Evolutionary conservation across 2,329 filamentous ascomycete genomes (phyloP).

Genomic region (Diaporthe destruens): DNA sequence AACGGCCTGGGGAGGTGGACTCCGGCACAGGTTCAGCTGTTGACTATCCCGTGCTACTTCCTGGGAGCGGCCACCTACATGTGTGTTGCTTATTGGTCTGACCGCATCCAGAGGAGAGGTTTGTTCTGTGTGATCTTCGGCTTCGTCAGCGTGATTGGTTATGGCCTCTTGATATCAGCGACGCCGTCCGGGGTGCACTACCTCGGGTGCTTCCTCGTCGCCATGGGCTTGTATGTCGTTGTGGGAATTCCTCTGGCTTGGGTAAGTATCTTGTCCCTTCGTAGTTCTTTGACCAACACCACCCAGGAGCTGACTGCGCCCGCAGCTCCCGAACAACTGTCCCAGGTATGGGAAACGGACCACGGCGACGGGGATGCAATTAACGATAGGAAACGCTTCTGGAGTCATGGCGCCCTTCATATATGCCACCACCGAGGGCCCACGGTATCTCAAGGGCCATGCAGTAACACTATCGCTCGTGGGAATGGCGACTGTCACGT

Average conservation of each 20-base stretch:
- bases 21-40: constrained; percentile 75
- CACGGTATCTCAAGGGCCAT: constrained; percentile 72
- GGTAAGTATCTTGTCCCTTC: constrained; percentile 49
- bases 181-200: constrained; percentile 74
- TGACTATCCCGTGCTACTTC: constrained; percentile 84
- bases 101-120: constrained; percentile 74
- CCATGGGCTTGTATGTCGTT: constrained; percentile 75
- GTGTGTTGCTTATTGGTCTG: constrained; percentile 73
- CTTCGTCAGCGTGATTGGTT: constrained; percentile 74
- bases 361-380: constrained; percentile 77
- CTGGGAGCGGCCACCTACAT: constrained; percentile 79
- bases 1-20: constrained; percentile 74
- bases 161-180: constrained; percentile 75
- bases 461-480: constrained; percentile 71
- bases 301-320: background rate
- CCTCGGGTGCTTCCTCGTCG: constrained; percentile 81
- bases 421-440: constrained; percentile 61
- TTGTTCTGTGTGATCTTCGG: constrained; percentile 74
- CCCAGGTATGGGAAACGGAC: constrained; percentile 83
- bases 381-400: constrained; percentile 77
- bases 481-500: constrained; percentile 65
- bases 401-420: constrained; percentile 82
- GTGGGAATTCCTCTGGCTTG: constrained; percentile 70
- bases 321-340: constrained; percentile 71
- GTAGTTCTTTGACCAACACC: no score